Base-by-base conservation (phyloP, 192 early-diverging fungal species). In the Mortierella alpina region DNA sequence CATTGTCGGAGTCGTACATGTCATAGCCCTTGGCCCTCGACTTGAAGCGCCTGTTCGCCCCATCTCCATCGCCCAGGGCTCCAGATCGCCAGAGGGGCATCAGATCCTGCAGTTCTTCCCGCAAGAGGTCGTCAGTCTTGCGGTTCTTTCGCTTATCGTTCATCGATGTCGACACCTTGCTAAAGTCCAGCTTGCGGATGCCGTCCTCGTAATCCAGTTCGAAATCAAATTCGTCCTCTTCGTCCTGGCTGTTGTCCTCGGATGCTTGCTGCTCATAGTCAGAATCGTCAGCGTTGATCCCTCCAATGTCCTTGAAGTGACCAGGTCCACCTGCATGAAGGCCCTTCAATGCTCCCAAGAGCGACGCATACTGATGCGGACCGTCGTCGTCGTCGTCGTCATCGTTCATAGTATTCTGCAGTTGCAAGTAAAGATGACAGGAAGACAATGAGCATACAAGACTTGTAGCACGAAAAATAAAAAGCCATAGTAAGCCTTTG, bases 21-120 rank as follows among this genome's bases (percentile, higher is more conserved):
- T 59, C 82, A 68, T 80, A 80, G 14, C 77, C 70, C 53, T 68
- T 80, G n/a, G 77, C 77, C 20, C 77, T 67, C 5, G 67, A 53
- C 53, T 65, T 70, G 57, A 70, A 78, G 2, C 63, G 75, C 15
- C 68, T 22, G 48, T 66, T 70, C 8, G 61, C 62, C 0, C 69
- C 77, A 63, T 80, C 77, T 6, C 77, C 77, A 63, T 80, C 66
- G 22, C 57, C 70, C 51, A 80, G 15, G 1, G 60, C 70, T 14
- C 77, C 77, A 2, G 77, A 59, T 23, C 55, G 65, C 77, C 77
- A 80, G 41, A 80, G 70, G 0, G 77, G 77, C 60, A 80, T 56
- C 44, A 80, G 20, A 54, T 72, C 57, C 56, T 63, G 18, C 5
- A 80, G 48, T 15, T 72, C 77, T 48, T 80, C 70, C 17, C 70